Base-by-base conservation (phyloP, 768 basidiomycete species). In the Dioszegia aurantiaca region DNA sequence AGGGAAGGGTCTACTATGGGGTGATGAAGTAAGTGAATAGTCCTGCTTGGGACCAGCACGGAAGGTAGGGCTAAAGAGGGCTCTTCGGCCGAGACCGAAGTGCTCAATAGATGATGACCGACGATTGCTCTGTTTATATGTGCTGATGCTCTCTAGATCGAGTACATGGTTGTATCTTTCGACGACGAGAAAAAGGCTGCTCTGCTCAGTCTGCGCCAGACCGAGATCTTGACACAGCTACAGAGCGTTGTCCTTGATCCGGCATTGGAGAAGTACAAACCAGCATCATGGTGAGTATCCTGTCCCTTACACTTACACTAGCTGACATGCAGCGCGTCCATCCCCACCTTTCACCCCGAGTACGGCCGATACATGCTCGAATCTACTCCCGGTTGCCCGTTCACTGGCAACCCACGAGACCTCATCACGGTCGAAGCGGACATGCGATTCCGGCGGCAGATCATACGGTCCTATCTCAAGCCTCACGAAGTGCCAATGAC, bases 281-380 rank as follows among this genome's bases (percentile, higher is more conserved):
- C 71, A 9, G 56, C 48, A 24, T 46, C 61, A 45, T 73, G 68
- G 71, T 73, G 40, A 41, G 67, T 61, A 10, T 31, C 16, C 31
- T 47, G n/a, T 36, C n/a, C 14, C 31, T 33, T 19, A 36, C 12
- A 46, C 4, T 23, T 52, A 12, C 42, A 28, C 66, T 43, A 44
- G 54, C 54, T 60, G 59, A 37, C 24, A n/a, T 44, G 6, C 52
- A 90, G 87, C 36, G 79, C 85, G 42, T 81, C 85, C 2, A 83
- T 90, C 24, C 95, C 95, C 1, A 88, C 86, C 12, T 98, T 93
- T 72, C 95, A 98, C 73, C 94, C 94, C 17, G 95, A 99, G 77
- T 99, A 97, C 79, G 95, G 95, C 39, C 84, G 93, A 37, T 98
- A 89, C 80, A 99, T 99, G 95, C 82, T 99, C 52, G 95, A 99